Percentiles rank a stretch among this genome's conserved stretches.
Conservation (phyloP, 2,329 filamentous ascomycete species). For the Pyrenophora teres region DNA sequence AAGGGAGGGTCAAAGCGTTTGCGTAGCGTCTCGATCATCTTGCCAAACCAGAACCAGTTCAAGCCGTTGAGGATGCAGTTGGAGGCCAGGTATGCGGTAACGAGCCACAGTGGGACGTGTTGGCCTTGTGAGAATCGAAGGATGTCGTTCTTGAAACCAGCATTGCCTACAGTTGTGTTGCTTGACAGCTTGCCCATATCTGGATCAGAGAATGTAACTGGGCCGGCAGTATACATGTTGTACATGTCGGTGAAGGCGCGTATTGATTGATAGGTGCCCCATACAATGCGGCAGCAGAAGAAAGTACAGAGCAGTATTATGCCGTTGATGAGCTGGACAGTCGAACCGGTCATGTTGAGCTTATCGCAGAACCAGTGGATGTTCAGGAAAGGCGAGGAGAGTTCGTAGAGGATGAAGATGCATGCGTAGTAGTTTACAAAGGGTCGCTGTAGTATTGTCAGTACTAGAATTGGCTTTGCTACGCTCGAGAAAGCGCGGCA, state of each 20-base stretch:
- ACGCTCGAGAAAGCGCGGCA: neutral
- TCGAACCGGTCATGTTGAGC: conserved; percentile 75
- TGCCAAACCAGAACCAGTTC: conserved; percentile 85
- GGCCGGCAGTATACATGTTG: conserved; percentile 46
- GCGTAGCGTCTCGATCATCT: conserved; percentile 80
- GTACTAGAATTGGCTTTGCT: neutral
- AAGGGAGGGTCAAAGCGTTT: conserved; percentile 71
- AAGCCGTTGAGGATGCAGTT: conserved; percentile 75
- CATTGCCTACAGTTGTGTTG: conserved; percentile 21
- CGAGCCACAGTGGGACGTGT: conserved; percentile 70
- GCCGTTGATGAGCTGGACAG: conserved; percentile 77
- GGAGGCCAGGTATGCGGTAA: conserved; percentile 67
- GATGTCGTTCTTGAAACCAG: conserved; percentile 49
- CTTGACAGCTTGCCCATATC: conserved; percentile 36
- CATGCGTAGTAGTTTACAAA: conserved; percentile 83
- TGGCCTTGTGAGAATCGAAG: conserved; percentile 54
- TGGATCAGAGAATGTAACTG: conserved; percentile 31
- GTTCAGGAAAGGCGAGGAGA: conserved; percentile 83
- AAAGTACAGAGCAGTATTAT: conserved; percentile 73
- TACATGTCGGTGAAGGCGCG: conserved; percentile 70
- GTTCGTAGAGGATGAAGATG: conserved; percentile 84
- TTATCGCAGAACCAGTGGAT: conserved; percentile 94
- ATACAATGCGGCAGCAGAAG: conserved; percentile 76
- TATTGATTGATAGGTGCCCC: conserved; percentile 73
- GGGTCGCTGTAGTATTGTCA: conserved; percentile 62